phyloP scores from a whole-genome alignment of 768 basidiomycete species.

The Baorangia bicolor region DNA sequence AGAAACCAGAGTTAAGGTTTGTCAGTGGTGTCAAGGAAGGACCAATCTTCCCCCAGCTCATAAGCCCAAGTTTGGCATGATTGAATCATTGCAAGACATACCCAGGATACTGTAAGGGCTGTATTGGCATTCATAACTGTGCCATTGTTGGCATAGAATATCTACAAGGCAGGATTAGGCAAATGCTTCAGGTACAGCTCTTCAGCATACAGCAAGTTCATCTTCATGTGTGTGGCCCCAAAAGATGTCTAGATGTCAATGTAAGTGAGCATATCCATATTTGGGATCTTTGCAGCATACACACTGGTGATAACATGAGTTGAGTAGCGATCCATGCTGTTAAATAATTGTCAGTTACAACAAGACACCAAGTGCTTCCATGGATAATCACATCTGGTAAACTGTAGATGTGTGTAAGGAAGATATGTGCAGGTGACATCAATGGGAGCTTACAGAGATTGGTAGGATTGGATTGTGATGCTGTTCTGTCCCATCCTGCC shows the following conservation, averaged over 20 bases:
- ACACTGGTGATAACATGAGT: constrained; percentile 45
- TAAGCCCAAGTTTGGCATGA: not conserved
- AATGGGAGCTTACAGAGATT: constrained; percentile 38
- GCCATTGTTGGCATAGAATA: constrained; percentile 69
- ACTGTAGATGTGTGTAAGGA: constrained; percentile 22
- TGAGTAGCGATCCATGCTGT: constrained; percentile 44
- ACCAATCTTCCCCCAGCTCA: constrained; percentile 5
- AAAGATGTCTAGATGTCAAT: constrained; percentile 17
- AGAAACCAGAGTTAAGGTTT: constrained; percentile 61
- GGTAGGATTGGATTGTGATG: constrained; percentile 40
- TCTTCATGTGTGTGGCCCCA: too few relatives aligned
- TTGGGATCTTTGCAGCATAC: constrained; percentile 4
- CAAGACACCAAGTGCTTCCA: not conserved
- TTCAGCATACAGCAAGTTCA: too few relatives aligned
- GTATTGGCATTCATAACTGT: constrained; percentile 53
- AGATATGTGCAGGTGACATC: not conserved
- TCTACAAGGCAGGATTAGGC: constrained; percentile 34
- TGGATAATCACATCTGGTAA: constrained; percentile 42
- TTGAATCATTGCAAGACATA: constrained; percentile 6
- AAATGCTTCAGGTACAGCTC: too few relatives aligned
- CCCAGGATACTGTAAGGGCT: constrained; percentile 51
- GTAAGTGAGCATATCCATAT: not conserved
- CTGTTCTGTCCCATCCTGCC: constrained; percentile 46
- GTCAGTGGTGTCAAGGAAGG: constrained; percentile 66
- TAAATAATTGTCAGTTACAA: not conserved